Evolutionary conservation across 2,329 filamentous ascomycete species (phyloP), one percentile per base, ranked within the genome.

Genomic region (Xylaria sp.): DNA sequence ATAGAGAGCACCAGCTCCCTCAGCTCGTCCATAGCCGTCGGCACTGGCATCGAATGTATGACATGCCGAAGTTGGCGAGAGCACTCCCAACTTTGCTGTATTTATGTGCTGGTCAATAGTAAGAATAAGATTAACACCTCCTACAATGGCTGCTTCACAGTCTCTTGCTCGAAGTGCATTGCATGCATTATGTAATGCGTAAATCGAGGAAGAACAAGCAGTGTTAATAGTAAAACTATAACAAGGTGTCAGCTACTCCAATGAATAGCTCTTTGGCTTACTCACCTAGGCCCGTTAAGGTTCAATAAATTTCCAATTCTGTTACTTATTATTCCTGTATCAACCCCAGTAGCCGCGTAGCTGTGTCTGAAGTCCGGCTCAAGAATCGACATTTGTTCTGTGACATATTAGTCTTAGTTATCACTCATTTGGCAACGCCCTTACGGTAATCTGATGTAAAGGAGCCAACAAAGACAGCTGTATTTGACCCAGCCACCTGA

Each of bases 241-340:
- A 39, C 13, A 5, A 34, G 39, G 46, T 37, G 46, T 63, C 13
- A 65, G 65, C 31, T 10, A 66, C 13, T 12, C 18, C 37, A 51
- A 9, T 2, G 6, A 56, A 37, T 1, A 25, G 1, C 18, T 10
- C 28, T 46, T 25, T 8, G 37, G 8, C 18, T 31, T 41, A 31
- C 71, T 31, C 48, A 72, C 73, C 73, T 73, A 46, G 73, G 73
- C 2, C 82, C 81, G 20, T 75, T 75, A 3, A 82, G 72, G 70
- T 82, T 78, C 57, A 81, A 81, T 28, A 78, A 68, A 65, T 83
- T 75, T 8, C 76, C 77, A 50, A 83, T 78, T 3, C 82, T 76
- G 72, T 82, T 80, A 57, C 75, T 76, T 34, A 81, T 73, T 54
- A 83, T 79, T 10, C 76, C 76, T 0, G 78, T 68, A 15, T 77